Base-by-base conservation (phyloP, 2,329 filamentous ascomycete species). In the Aspergillus costaricaensis region DNA sequence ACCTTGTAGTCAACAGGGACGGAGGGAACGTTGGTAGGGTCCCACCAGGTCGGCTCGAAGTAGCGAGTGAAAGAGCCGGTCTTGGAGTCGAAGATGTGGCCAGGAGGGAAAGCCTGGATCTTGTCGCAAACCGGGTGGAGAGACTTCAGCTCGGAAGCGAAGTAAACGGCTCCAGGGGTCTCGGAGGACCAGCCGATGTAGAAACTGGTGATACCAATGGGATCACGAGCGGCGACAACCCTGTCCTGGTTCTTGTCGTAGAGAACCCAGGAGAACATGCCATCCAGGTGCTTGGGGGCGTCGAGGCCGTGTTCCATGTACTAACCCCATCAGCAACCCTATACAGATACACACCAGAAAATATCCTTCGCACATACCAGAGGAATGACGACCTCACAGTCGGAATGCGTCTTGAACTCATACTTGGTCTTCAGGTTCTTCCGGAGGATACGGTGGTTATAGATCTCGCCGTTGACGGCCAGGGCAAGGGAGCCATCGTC, bases 261-360 rank as follows among this genome's bases (percentile, higher is more conserved):
- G 56, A 99, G 86, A 59, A 99, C 93, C 82, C 96, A 99, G 15
- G 94, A 97, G 86, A 99, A 99, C 95, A 99, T 99, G 82, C 95
- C 95, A 77, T 99, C 95, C 68, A 99, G 88, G 79, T 92, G 84
- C 80, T 94, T 95, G 64, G 95, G 93, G 60, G 94, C 92, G 73
- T 98, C 92, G 69, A 96, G 84, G 72, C 88, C 95, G 85, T 96
- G 86, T 80, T 98, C 88, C 81, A 92, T 86, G 77, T 99, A 99
- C 91, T 96, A 63, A 47, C 25, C 23, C 32, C 23, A 60, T 73
- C 56, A 74, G 65, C 61, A 27, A 60, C 53, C 55, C 25, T 19
- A 41, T 54, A 21, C 39, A 56, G 49, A 21, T 2, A 10, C 21
- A 5, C n/a, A n/a, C 25, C 43, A 9, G 7, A 38, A 36, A 19